Evolutionary conservation across 306 rosid genomes (phyloP).

Genomic region (Ormosia emarginata): DNA sequence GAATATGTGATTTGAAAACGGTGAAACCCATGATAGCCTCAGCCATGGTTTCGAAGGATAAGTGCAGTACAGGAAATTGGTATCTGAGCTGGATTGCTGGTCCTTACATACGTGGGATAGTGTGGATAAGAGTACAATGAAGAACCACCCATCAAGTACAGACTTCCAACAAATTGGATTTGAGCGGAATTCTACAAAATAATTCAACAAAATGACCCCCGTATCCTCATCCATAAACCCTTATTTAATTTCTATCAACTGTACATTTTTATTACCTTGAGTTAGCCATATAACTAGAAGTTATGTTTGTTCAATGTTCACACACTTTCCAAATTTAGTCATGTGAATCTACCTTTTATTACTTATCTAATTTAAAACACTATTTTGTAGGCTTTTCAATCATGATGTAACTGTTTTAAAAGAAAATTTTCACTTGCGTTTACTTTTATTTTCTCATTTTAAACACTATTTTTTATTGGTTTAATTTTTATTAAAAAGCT

Average conservation of each 20-base stretch:
- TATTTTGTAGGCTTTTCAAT: no score
- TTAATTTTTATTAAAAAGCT: no score
- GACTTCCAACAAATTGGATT: conserved; percentile 7
- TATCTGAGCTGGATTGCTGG: not conserved
- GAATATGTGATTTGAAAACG: conserved; percentile 29
- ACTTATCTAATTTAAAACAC: no score
- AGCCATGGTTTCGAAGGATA: conserved; percentile 29
- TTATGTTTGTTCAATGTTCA: not conserved
- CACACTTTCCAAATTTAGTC: not conserved
- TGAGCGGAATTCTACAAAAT: not conserved
- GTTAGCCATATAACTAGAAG: not conserved
- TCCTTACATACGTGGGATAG: conserved; percentile 29
- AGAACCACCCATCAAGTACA: conserved; percentile 28
- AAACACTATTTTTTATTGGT: no score
- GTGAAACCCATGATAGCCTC: conserved; percentile 41
- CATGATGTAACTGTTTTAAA: no score
- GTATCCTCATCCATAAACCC: not conserved
- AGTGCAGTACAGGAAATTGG: not conserved
- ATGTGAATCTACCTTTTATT: not conserved
- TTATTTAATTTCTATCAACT: not conserved
- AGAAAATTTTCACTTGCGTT: no score
- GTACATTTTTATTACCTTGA: not conserved
- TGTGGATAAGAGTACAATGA: conserved; percentile 35
- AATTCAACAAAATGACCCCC: conserved; percentile 9
- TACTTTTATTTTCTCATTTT: no score